These are phyloP conservation scores for Cladosporium halotolerans DNA, from an alignment of 2,329 filamentous ascomycete species.

Conservation along the genomic window DNA sequence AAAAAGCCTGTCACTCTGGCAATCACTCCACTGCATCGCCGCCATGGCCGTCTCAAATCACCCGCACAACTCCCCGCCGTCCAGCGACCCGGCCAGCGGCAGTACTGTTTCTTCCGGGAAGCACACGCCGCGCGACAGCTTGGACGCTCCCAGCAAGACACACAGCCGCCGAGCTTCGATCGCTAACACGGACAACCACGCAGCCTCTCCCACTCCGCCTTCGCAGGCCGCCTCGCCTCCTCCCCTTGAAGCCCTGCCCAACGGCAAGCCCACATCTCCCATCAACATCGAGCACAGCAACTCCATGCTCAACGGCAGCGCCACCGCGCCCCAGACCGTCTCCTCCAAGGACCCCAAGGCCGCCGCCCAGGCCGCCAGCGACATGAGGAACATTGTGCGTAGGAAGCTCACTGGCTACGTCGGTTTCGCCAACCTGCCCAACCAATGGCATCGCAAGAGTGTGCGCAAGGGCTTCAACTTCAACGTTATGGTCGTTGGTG, in stretches of 20 bases:
- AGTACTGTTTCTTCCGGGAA: conserved; percentile 16
- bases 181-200: conserved; percentile 35
- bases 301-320: conserved; percentile 47
- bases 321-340: conserved; percentile 50
- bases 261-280: conserved; percentile 50
- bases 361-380: conserved; percentile 42
- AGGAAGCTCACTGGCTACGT: conserved; percentile 98
- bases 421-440: conserved; percentile 95
- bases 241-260: conserved; percentile 35
- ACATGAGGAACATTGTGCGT: conserved; percentile 90
- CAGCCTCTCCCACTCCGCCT: conserved; percentile 33
- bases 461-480: conserved; percentile 99
- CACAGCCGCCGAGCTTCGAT: conserved; percentile 14
- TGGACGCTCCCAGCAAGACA: conserved; percentile 16
- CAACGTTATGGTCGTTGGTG: conserved; percentile 99
- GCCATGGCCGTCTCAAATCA: conserved; percentile 12
- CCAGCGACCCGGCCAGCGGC: conserved; percentile 6
- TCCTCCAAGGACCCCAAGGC: conserved; percentile 59
- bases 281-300: conserved; percentile 51
- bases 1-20: conserved; percentile 14
- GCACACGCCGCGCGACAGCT: conserved; percentile 19
- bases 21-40: conserved; percentile 15
- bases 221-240: conserved; percentile 43
- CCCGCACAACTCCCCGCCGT: conserved; percentile 13
- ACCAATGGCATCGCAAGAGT: conserved; percentile 99